Evolutionary conservation across 2,329 filamentous ascomycete genomes (phyloP).

Genomic region (Coniella vitis): DNA sequence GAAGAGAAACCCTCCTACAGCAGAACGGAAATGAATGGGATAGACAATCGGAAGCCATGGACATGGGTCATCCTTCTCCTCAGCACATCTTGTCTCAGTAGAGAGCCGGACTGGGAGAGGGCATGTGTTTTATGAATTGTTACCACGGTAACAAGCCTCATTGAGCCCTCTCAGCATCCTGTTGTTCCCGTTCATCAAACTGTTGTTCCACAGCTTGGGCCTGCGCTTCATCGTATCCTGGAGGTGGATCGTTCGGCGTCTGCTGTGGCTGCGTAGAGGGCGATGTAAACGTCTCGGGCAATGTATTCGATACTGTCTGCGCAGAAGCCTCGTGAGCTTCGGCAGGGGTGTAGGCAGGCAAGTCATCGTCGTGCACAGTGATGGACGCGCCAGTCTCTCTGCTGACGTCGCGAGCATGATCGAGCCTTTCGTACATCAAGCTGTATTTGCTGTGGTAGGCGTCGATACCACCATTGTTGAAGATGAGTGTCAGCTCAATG

Average conservation of each 20-base stretch:
- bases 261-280: conserved; percentile 22
- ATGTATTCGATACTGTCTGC: conserved; percentile 19
- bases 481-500: conserved; percentile 77
- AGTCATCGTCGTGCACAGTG: conserved; percentile 62
- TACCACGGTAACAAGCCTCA: conserved; percentile 17
- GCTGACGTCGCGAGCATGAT: conserved; percentile 72
- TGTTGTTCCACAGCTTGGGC: conserved; percentile 54
- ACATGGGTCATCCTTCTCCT: too few relatives aligned
- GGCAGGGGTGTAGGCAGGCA: conserved; percentile 67
- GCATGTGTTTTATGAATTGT: too few relatives aligned
- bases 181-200: conserved; percentile 64
- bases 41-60: too few relatives aligned
- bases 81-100: too few relatives aligned
- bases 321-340: conserved; percentile 21
- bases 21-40: too few relatives aligned
- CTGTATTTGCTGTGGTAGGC: conserved; percentile 83
- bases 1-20: too few relatives aligned
- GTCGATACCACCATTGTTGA: conserved; percentile 91
- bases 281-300: conserved; percentile 17
- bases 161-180: conserved; percentile 59
- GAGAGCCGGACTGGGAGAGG: too few relatives aligned
- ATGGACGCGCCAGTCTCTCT: conserved; percentile 58
- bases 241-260: conserved; percentile 69
- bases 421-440: conserved; percentile 73
- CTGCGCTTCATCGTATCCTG: conserved; percentile 87